A percentile compares a stretch with the other conserved stretches of the same genome.
Evolutionary conservation across 768 basidiomycete species (phyloP).

Genomic region (Rhodocollybia butyracea): DNA sequence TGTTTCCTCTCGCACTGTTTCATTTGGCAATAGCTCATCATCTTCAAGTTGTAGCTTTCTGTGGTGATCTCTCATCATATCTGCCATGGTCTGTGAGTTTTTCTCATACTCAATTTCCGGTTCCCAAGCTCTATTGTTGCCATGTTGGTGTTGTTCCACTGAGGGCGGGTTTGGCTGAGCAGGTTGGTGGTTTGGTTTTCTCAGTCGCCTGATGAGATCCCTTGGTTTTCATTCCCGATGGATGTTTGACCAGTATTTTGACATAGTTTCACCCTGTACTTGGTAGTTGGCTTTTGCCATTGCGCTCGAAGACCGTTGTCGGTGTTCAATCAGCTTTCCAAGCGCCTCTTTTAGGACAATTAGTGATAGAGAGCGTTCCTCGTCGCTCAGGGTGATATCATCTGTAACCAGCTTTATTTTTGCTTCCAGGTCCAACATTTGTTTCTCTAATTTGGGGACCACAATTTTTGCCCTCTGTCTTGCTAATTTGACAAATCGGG

Average conservation of each 20-base stretch:
- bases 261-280: constrained; percentile 14
- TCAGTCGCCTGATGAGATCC: constrained; percentile 17
- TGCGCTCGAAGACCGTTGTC: not conserved
- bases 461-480: constrained; percentile 10
- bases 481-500: not conserved
- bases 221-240: constrained; percentile 10
- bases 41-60: not conserved
- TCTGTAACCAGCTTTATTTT: not conserved
- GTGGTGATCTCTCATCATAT: not conserved
- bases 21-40: not conserved
- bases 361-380: not conserved
- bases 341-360: constrained; percentile 7
- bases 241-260: constrained; percentile 16
- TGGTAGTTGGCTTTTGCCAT: constrained; percentile 9
- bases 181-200: not conserved
- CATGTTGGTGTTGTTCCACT: accelerated
- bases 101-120: constrained; percentile 5
- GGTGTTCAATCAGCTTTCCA: not conserved
- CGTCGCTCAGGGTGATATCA: not conserved
- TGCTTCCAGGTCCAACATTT: constrained; percentile 4
- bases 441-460: not conserved
- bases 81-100: not conserved
- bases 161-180: no score
- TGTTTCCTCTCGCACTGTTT: not conserved
- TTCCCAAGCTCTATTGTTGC: no score